Conservation (phyloP, 352 stramenopile genomes). For the Albugo laibachii region DNA sequence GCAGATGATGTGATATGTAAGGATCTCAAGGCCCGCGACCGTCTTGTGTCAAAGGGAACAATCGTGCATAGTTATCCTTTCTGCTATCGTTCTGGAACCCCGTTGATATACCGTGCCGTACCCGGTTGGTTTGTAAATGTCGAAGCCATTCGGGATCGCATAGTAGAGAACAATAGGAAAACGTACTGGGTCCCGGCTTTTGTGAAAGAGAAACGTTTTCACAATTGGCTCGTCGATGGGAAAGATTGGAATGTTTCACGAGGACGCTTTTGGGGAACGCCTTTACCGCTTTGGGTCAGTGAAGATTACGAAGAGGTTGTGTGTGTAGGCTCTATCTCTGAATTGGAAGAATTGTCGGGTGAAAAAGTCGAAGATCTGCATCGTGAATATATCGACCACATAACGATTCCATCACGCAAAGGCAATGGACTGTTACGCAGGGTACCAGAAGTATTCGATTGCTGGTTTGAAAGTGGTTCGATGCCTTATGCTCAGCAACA, state of each 20-base stretch:
- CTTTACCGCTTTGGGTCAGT: constrained; percentile 96
- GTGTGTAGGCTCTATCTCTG: constrained; percentile 90
- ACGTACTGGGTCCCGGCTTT: constrained; percentile 74
- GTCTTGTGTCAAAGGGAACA: constrained; percentile 93
- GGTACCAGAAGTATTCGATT: constrained; percentile 94
- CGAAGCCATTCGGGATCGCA: constrained; percentile 92
- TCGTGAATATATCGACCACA: constrained; percentile 95
- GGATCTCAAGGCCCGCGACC: constrained; percentile 84
- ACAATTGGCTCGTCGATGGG: constrained; percentile 98
- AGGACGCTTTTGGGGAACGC: constrained; percentile 98
- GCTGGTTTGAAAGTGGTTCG: constrained; percentile 98
- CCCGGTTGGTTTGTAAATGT: constrained; percentile 99
- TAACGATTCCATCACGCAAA: constrained; percentile 93
- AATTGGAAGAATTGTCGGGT: constrained; percentile 91
- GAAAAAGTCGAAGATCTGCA: constrained; percentile 90
- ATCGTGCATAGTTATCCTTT: constrained; percentile 98
- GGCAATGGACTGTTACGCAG: constrained; percentile 72
- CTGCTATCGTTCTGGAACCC: constrained; percentile 99
- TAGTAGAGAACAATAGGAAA: constrained; percentile 78
- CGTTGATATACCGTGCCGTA: constrained; percentile 99
- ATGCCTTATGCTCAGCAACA: constrained; percentile 99
- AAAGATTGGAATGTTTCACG: constrained; percentile 98
- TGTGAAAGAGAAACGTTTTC: constrained; percentile 98
- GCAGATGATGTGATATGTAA: constrained; percentile 94
- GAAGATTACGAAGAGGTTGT: constrained; percentile 96